Conservation (phyloP, 306 rosid species). For the Oemleria cerasiformis region DNA sequence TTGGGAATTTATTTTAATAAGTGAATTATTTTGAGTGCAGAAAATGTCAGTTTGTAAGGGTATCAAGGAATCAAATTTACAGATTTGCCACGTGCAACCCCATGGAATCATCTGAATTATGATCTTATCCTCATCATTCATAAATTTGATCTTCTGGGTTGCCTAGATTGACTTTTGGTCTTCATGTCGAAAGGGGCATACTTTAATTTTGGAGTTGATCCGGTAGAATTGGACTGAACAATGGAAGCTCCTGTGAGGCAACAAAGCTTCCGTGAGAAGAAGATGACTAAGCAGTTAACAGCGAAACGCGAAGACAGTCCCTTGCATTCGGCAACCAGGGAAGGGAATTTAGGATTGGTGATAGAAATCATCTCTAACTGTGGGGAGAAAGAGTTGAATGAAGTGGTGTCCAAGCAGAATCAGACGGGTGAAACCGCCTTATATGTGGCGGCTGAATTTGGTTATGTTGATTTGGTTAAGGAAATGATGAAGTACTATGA, state of each 20-base stretch:
- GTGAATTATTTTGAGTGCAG: conserved; percentile 28
- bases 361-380: conserved; percentile 41
- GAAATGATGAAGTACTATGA: conserved; percentile 53
- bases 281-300: conserved; percentile 61
- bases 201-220: background rate
- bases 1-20: conserved; percentile 13
- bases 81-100: conserved; percentile 17
- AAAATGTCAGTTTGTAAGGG: conserved; percentile 16
- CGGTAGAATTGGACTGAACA: background rate
- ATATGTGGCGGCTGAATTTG: conserved; percentile 61
- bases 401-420: conserved; percentile 53
- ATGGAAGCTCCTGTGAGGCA: conserved; percentile 28
- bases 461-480: conserved; percentile 49
- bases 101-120: conserved; percentile 22
- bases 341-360: conserved; percentile 52
- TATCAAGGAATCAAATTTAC: conserved; percentile 16
- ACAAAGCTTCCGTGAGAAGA: conserved; percentile 23
- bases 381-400: conserved; percentile 48
- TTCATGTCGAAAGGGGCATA: conserved; percentile 20
- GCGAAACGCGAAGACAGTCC: conserved; percentile 54
- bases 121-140: conserved; percentile 19
- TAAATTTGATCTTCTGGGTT: conserved; percentile 22
- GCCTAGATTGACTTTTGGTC: conserved; percentile 17
- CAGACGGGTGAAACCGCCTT: conserved; percentile 63
- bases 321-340: conserved; percentile 55